Conservation (phyloP, 371 early-diverging fungal species). For the Coemansia sp. region DNA sequence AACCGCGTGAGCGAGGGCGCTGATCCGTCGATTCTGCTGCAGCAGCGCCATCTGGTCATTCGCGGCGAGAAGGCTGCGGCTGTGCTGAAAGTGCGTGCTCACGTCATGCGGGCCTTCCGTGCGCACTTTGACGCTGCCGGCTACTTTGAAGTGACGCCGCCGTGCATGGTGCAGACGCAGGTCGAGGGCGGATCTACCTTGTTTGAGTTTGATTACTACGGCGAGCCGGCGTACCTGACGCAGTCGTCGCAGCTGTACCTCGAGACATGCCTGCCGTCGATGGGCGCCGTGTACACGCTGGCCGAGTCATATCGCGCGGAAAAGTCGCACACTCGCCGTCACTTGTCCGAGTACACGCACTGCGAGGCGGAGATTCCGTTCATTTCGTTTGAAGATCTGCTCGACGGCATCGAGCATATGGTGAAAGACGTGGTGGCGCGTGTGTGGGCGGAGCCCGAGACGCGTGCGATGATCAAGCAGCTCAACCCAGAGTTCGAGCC, state of each 20-base stretch:
- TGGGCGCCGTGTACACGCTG: conserved; percentile 98
- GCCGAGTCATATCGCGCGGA: conserved; percentile 99
- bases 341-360: conserved; percentile 99
- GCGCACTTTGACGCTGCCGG: conserved; percentile 85
- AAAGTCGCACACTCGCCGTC: conserved; percentile 98
- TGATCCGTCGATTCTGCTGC: conserved; percentile 83
- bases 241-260: conserved; percentile 99
- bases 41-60: conserved; percentile 97
- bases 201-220: conserved; percentile 98
- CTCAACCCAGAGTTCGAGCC: conserved; percentile 91
- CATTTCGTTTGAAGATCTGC: conserved; percentile 90
- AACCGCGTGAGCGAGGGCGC: conserved; percentile 90
- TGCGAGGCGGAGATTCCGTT: conserved; percentile 99
- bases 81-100: conserved; percentile 88
- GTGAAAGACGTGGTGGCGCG: conserved; percentile 83
- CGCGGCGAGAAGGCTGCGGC: conserved; percentile 92
- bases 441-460: conserved; percentile 74
- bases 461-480: conserved; percentile 77
- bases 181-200: conserved; percentile 99
- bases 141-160: conserved; percentile 97
- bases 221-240: conserved; percentile 97
- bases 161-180: conserved; percentile 99
- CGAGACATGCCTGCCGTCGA: conserved; percentile 95
- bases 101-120: conserved; percentile 91
- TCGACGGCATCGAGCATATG: conserved; percentile 91